Percentiles rank a stretch among this genome's conserved stretches.
Conservation (phyloP, 2,329 filamentous ascomycete genomes). For the Pseudogymnoascus sp. region DNA sequence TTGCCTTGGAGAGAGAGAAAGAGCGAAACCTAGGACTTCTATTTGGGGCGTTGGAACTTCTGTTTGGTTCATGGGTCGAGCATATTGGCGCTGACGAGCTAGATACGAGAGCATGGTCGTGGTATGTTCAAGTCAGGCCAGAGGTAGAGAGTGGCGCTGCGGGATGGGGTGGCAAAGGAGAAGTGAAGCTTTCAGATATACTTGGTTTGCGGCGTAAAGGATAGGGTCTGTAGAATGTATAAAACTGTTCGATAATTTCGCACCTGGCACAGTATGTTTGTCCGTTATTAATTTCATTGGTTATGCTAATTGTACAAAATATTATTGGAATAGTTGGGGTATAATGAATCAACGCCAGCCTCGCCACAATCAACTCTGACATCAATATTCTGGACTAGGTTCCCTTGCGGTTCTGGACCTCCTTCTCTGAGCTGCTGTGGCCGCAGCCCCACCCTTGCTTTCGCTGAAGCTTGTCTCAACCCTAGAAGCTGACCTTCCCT, state of each 20-base stretch:
- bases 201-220: constrained; percentile 48
- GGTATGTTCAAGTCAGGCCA: constrained; percentile 73
- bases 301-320: background rate
- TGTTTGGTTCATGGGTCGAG: constrained; percentile 70
- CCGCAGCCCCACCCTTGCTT: constrained; percentile 24
- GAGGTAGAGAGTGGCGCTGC: constrained; percentile 66
- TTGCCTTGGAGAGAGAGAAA: constrained; percentile 52
- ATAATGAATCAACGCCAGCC: background rate
- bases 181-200: constrained; percentile 60
- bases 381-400: constrained; percentile 1
- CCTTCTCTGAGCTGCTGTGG: constrained; percentile 22
- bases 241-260: background rate
- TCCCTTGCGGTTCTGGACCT: constrained; percentile 17
- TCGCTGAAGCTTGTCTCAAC: constrained; percentile 50
- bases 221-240: background rate
- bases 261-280: background rate
- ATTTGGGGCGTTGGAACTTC: constrained; percentile 62
- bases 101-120: constrained; percentile 70
- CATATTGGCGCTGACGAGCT: constrained; percentile 59
- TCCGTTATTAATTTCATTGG: background rate
- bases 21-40: constrained; percentile 64
- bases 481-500: constrained; percentile 40
- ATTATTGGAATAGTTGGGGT: constrained; percentile 3
- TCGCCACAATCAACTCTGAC: background rate
- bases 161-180: constrained; percentile 79